These are phyloP conservation scores for Geranium incanum DNA, from an alignment of 441 rosid species.

Conservation along the genomic window DNA sequence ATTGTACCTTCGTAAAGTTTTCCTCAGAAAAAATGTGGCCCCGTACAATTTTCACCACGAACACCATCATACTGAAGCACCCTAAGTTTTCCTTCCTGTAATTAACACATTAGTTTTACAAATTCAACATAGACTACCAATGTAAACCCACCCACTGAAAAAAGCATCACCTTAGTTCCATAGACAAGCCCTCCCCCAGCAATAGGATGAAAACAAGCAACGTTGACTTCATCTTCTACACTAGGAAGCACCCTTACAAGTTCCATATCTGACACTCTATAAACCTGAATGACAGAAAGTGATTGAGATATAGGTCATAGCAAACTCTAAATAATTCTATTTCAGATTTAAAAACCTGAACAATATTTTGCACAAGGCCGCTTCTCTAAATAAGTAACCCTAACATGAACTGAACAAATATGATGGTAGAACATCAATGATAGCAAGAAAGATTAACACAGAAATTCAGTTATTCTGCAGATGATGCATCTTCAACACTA, in stretches of 20 bases:
- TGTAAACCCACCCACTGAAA: not conserved
- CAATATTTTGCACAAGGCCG: not conserved
- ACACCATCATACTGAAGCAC: slow-evolving; percentile 62
- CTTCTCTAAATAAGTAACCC: not conserved
- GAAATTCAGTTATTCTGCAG: not conserved
- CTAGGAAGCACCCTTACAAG: slow-evolving; percentile 88
- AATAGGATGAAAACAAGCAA: slow-evolving; percentile 80
- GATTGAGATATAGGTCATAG: slow-evolving; percentile 5
- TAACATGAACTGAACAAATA: not conserved
- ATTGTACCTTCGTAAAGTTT: slow-evolving; percentile 61
- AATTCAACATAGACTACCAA: slow-evolving; percentile 10
- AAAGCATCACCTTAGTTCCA: slow-evolving; percentile 70
- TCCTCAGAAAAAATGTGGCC: slow-evolving; percentile 43
- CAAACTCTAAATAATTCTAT: not conserved
- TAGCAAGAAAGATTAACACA: not conserved
- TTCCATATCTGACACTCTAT: slow-evolving; percentile 92
- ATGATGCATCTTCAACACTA: not conserved
- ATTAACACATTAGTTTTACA: slow-evolving; percentile 16
- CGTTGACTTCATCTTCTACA: slow-evolving; percentile 90
- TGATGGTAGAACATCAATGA: not conserved
- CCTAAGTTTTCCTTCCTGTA: slow-evolving; percentile 87
- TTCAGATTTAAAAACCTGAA: not conserved
- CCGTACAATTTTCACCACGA: slow-evolving; percentile 36
- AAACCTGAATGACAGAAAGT: slow-evolving; percentile 43
- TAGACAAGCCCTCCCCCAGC: slow-evolving; percentile 89